Evolutionary conservation across 2,329 filamentous ascomycete genomes (phyloP), one percentile per base, ranked within the genome.

Genomic region (Didymellaceae sp.): DNA sequence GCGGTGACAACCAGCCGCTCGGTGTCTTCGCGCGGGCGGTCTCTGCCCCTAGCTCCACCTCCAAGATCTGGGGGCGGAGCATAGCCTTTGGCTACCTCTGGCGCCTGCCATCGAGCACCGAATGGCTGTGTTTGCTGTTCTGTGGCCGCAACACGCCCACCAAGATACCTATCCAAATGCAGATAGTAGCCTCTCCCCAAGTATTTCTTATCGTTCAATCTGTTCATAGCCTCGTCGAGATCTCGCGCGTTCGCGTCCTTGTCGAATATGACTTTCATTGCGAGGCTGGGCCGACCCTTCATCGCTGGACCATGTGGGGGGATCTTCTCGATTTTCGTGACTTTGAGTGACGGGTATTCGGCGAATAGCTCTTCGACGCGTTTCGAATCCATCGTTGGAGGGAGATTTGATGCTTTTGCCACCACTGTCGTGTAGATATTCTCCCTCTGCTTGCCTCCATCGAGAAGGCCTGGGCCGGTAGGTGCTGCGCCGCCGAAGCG

Each of bases 1-100:
- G 96, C 76, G 3, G 63, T 67, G 24, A 79, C 58, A 21, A 66
- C 54, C 20, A 67, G 41, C 13, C 64, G 64, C 18, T 64, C 58
- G 2, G 55, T 61, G 24, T 68, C 63, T 28, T 61, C 57, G 10
- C 61, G 65, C 3, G 55, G 49, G 4, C 57, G 52, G 11, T 62
- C 62, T 35, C 62, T 58, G 20, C 54, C 58, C 24, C 47, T 52
- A 13, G 14, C 35, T 9, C 58, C 60, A 7, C 63, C 63, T 32
- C 65, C 64, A 6, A 67, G 58, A 34, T 65, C 64, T 37, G 64
- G 59, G 13, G 66, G 65, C 11, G 65, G 64, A 16, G 66, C 66
- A 47, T 57, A 62, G 7, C 65, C 65, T 24, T 68, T 69, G n/a
- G 60, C 45, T 16, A 58, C 40, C 37, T 71, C 68, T 21, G 64